Base-by-base conservation (phyloP, 164 flowering plant species). In the Nelumbo lutea region DNA sequence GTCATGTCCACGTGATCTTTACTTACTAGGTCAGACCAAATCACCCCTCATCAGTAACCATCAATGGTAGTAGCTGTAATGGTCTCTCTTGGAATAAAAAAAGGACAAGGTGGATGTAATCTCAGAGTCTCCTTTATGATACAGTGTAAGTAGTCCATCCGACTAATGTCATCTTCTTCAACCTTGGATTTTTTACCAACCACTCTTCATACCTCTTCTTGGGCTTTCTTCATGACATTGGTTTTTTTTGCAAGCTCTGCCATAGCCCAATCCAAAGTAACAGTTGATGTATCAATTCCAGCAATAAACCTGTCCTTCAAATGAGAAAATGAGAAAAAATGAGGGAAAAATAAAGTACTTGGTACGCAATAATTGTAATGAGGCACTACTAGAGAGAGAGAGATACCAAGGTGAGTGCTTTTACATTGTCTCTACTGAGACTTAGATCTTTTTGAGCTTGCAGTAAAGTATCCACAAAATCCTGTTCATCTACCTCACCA, bases 391-490 rank as follows among this genome's bases (percentile, higher is more conserved):
- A 15, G 38, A 50, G 9, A 9, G 48, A 8, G n/a, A 45, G 27
- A 61, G 42, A 42, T 3, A 53, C 57, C 57, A 53, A 3, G n/a
- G 62, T 27, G 40, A 62, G 6, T 1, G 47, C 65, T 39, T 46
- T 61, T 27, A 71, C 13, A 61, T 42, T 52, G 13, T 64, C 44
- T 1, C 0, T 45, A 42, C 50, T 57, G 47, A 3, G 1, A 10
- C 9, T 10, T 3, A n/a, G 4, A 14, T 65, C 69, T 8, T 42
- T 64, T 42, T 65, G 68, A 64, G 65, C 7, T 14, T 27, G 47
- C 40, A 65, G 69, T 7, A 75, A 55, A 7, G 70, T 55, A 66
- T 70, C 77, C 44, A 75, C 70, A 70, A 70, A 45, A 48, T 70
- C 69, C 47, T 68, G 40, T 4, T 40, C 27, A 9, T 62, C 66